Evolutionary conservation across 805 yeast species (phyloP).

Genomic region (Dipodascopsis uninucleata): DNA sequence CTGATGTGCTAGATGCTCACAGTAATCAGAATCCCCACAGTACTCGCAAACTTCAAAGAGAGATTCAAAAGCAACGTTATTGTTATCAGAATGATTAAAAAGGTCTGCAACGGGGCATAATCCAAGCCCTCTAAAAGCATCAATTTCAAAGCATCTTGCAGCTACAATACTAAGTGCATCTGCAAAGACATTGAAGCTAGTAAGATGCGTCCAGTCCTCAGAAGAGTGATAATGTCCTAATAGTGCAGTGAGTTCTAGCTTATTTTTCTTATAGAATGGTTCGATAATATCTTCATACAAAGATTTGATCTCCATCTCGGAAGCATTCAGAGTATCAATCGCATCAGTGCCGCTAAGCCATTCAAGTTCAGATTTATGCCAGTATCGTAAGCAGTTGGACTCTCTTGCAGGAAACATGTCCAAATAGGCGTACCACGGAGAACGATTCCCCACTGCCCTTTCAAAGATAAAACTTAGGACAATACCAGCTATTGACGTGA

Average conservation of each 20-base stretch:
- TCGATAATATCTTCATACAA: constrained; percentile 40
- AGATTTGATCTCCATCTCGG: constrained; percentile 43
- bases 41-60: constrained; percentile 48
- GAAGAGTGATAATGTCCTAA: not conserved
- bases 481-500: constrained; percentile 58
- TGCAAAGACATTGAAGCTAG: constrained; percentile 34
- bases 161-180: constrained; percentile 61
- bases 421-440: constrained; percentile 81
- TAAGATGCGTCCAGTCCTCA: constrained; percentile 1
- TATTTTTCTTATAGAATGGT: constrained; percentile 29
- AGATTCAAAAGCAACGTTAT: constrained; percentile 61
- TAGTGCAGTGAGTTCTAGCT: constrained; percentile 3
- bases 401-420: constrained; percentile 44
- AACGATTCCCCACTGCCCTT: constrained; percentile 47
- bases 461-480: constrained; percentile 74
- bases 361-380: constrained; percentile 48
- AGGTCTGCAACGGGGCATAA: constrained; percentile 90
- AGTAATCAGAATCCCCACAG: constrained; percentile 36
- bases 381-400: constrained; percentile 46
- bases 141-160: constrained; percentile 78
- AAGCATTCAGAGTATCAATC: constrained; percentile 57
- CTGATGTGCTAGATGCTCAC: constrained; percentile 32
- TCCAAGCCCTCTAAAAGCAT: constrained; percentile 66
- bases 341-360: constrained; percentile 59
- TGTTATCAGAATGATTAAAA: constrained; percentile 64